phyloP scores from a whole-genome alignment of 2,329 filamentous ascomycete species.

The Aspergillus sp. region DNA sequence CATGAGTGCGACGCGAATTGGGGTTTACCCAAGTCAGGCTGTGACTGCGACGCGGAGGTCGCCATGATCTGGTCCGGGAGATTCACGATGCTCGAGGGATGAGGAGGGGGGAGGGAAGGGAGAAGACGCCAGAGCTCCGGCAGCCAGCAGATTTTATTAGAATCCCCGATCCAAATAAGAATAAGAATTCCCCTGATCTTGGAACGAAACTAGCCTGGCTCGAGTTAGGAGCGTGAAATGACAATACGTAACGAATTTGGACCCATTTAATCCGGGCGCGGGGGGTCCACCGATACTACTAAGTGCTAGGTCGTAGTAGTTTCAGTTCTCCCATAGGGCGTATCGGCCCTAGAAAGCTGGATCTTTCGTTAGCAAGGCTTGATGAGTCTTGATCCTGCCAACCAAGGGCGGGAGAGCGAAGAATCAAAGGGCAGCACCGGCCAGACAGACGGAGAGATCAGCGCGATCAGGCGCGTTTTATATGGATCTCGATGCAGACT shows the following conservation, averaged over 20 bases:
- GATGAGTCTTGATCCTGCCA: no score
- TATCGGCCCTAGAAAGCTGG: not conserved
- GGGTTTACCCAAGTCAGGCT: conserved; percentile 34
- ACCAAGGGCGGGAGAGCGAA: no score
- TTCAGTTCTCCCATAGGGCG: not conserved
- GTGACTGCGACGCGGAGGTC: conserved; percentile 3
- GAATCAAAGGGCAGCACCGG: no score
- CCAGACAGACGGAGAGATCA: no score
- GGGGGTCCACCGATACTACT: not conserved
- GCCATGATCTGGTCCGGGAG: not conserved
- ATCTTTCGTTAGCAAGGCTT: not conserved
- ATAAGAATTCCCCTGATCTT: not conserved
- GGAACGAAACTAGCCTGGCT: not conserved
- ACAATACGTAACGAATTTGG: not conserved
- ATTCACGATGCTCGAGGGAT: not conserved
- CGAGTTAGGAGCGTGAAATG: not conserved
- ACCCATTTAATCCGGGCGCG: not conserved
- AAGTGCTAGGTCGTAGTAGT: not conserved
- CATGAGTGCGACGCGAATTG: conserved; percentile 36
- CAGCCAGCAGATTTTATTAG: not conserved
- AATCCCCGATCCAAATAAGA: not conserved
- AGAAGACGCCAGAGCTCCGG: not conserved
- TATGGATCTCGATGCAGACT: no score
- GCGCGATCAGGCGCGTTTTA: no score
- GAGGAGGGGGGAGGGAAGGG: not conserved